Percentiles rank a stretch among this genome's conserved stretches.
Evolutionary conservation across 2,329 filamentous ascomycete species (phyloP).

Genomic region (Neofusicoccum kwambonambiense): DNA sequence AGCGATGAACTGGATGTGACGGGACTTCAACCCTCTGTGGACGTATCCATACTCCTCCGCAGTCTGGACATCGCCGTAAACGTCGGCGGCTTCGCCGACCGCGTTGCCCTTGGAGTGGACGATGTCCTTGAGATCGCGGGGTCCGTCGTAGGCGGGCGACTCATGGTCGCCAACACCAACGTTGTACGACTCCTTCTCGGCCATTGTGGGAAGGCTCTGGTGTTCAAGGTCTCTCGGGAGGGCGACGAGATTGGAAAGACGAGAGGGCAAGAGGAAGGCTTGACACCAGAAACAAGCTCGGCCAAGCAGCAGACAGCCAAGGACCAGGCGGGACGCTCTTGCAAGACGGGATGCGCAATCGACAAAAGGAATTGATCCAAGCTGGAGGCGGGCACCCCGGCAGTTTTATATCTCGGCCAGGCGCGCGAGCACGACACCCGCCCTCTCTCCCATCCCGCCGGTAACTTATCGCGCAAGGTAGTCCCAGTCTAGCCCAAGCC

Average conservation of each 20-base stretch:
- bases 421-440: background rate
- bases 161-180: background rate
- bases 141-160: background rate
- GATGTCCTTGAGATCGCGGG: conserved; percentile 26
- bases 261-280: background rate
- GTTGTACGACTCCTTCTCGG: conserved; percentile 8
- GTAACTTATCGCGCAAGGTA: background rate
- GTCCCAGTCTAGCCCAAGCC: too few relatives aligned
- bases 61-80: conserved; percentile 52
- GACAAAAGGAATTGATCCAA: background rate
- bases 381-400: background rate
- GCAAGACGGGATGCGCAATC: background rate
- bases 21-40: conserved; percentile 50
- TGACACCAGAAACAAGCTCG: background rate
- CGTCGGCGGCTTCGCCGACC: conserved; percentile 49
- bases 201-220: background rate
- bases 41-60: conserved; percentile 55
- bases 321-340: background rate
- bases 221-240: background rate
- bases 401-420: conserved; percentile 1
- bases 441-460: background rate
- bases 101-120: conserved; percentile 26
- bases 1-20: conserved; percentile 61
- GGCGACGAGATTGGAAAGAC: background rate
- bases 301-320: background rate